A percentile compares a stretch with the other conserved stretches of the same genome.
Evolutionary conservation across 352 stramenopile species (phyloP).

Genomic region (Pythium rhizo-oryzae): DNA sequence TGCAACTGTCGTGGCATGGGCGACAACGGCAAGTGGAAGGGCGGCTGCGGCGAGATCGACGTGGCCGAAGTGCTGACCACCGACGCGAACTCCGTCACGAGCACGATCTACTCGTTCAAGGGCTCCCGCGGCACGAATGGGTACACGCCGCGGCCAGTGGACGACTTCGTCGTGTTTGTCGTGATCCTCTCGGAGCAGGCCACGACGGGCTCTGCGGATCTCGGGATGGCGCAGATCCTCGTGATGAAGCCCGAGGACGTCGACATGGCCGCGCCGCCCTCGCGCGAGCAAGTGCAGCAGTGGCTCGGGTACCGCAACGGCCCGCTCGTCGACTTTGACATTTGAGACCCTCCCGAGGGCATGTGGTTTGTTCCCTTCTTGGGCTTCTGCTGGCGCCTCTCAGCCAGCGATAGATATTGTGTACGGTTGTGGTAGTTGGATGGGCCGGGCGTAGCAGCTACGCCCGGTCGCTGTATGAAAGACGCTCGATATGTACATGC

Average conservation of each 20-base stretch:
- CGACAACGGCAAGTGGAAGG: constrained; percentile 36
- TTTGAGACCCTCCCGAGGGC: constrained; percentile 6
- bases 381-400: too few relatives aligned
- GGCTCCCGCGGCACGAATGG: constrained; percentile 36
- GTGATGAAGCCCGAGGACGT: constrained; percentile 32
- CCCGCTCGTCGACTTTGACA: constrained; percentile 32
- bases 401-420: too few relatives aligned
- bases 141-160: constrained; percentile 31
- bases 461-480: too few relatives aligned
- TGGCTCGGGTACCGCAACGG: constrained; percentile 39
- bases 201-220: constrained; percentile 11
- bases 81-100: constrained; percentile 36
- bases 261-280: constrained; percentile 30
- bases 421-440: too few relatives aligned
- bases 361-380: too few relatives aligned
- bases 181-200: constrained; percentile 35
- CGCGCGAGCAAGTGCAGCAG: constrained; percentile 23
- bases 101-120: constrained; percentile 55
- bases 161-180: constrained; percentile 37
- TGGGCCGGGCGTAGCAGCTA: too few relatives aligned
- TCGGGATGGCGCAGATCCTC: constrained; percentile 34
- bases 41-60: constrained; percentile 57
- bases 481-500: too few relatives aligned
- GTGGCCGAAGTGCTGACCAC: constrained; percentile 42
- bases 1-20: constrained; percentile 56